These are phyloP conservation scores for Trichosporon inkin DNA, from an alignment of 1,284 basidiomycete genomes.

Conservation along the genomic window DNA sequence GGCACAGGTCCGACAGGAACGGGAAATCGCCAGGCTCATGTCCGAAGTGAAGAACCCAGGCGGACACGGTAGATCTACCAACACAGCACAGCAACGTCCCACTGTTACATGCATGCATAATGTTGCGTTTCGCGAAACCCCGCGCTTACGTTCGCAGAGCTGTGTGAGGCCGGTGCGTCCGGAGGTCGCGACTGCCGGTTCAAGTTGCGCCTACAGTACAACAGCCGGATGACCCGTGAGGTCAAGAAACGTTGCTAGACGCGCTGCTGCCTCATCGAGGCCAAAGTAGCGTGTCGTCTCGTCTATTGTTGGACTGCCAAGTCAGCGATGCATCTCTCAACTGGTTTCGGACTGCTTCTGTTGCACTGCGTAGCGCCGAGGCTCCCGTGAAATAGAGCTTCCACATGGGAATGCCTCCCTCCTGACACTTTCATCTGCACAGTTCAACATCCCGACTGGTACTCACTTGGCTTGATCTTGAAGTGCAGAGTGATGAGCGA, in stretches of 20 bases:
- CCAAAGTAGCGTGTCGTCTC: background rate
- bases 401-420: background rate
- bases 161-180: no score
- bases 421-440: background rate
- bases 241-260: background rate
- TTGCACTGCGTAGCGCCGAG: no score
- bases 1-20: no score
- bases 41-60: no score
- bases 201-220: background rate
- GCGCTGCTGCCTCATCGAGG: background rate
- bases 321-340: background rate
- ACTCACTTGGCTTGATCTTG: constrained; percentile 91
- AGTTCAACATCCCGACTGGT: background rate
- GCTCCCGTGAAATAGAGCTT: no score
- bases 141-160: no score
- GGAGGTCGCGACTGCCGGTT: no score
- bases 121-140: no score
- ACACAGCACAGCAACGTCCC: no score
- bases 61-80: no score
- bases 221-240: background rate
- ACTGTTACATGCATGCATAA: no score
- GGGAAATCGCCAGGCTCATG: no score
- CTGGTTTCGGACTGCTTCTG: background rate
- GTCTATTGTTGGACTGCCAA: constrained; percentile 16
- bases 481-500: constrained; percentile 96